Evolutionary conservation across 805 yeast genomes (phyloP).

Genomic region (Wickerhamomyces kurtzmanii): DNA sequence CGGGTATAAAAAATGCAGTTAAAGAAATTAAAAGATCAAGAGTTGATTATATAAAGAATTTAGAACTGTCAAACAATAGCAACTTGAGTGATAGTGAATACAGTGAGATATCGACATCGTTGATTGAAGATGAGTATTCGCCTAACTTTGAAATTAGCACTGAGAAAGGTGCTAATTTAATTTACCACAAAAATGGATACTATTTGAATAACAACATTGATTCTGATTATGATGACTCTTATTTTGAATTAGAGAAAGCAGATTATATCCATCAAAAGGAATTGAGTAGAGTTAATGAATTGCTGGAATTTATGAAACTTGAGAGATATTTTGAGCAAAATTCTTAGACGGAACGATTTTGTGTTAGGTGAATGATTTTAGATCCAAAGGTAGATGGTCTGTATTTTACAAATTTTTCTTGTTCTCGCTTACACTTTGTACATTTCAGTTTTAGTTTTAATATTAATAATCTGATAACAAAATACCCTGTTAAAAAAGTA

Average conservation of each 20-base stretch:
- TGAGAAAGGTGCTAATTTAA: slow-evolving; percentile 7
- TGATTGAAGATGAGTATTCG: slow-evolving; percentile 16
- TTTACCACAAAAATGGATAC: slow-evolving; percentile 17
- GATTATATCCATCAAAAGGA: slow-evolving; percentile 11
- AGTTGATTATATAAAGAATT: slow-evolving; percentile 9
- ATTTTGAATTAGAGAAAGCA: slow-evolving; percentile 13
- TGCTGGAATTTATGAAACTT: slow-evolving; percentile 13
- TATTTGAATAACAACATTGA: slow-evolving; percentile 3
- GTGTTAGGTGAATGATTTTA: background rate
- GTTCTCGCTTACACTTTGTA: background rate
- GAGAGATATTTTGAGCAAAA: slow-evolving; percentile 8
- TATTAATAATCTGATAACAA: too few relatives aligned
- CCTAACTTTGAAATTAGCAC: slow-evolving; percentile 11
- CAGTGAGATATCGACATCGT: slow-evolving; percentile 13
- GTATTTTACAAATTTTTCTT: background rate
- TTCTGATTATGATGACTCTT: slow-evolving; percentile 12
- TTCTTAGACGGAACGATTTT: background rate
- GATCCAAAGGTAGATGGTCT: background rate
- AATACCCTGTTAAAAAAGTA: too few relatives aligned
- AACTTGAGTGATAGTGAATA: slow-evolving; percentile 12
- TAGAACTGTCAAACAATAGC: slow-evolving; percentile 4
- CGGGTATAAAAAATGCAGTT: slow-evolving; percentile 16
- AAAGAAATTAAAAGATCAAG: slow-evolving; percentile 15
- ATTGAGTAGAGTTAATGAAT: slow-evolving; percentile 8
- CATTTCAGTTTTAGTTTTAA: too few relatives aligned